Base-by-base conservation (phyloP, 1,284 basidiomycete species). In the Stygiomarasmius scandens region DNA sequence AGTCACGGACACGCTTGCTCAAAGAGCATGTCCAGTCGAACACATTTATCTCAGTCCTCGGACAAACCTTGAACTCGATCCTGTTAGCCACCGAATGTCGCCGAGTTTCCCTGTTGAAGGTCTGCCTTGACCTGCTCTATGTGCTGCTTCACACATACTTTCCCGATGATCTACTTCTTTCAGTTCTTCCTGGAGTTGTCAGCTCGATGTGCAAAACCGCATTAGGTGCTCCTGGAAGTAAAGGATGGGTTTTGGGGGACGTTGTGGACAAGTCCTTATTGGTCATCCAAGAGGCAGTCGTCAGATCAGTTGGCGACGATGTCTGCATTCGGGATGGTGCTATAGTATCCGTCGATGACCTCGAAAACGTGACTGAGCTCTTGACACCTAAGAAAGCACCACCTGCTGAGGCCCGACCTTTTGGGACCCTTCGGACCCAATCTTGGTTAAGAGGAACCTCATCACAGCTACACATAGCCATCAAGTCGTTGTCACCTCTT, bases 181-280 rank as follows among this genome's bases (percentile, higher is more conserved):
- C 90, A 6, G 78, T 96, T 19, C 75, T 96, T 23, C 95, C 95
- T 1, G 94, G 95, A 1, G 79, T 90, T 14, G 80, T 92, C 51
- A 95, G 92, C 65, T 74, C 80, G 14, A 88, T 90, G 81, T 81
- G 82, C 41, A 92, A 87, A 64, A 70, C 90, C 16, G 81, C 87
- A 11, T 73, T 89, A 0, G 88, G 81, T 5, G 75, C 73, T 16
- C 76, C 81, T 20, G 75, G 77, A 63, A 66, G 69, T 58, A 82
- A 84, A 72, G 79, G 83, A 62, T 84, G 88, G 87, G 73, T 82
- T 62, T 80, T 83, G 73, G 80, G 86, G 54, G 80, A 90, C 19
- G 76, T 86, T 27, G 86, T 89, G 38, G 81, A 86, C 12, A 74
- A 74, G 3, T 78, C 84, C 16, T 75, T 95, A 10, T 67, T 73